Evolutionary conservation across 352 stramenopile genomes (phyloP).

Genomic region (Globisporangium irregulare): DNA sequence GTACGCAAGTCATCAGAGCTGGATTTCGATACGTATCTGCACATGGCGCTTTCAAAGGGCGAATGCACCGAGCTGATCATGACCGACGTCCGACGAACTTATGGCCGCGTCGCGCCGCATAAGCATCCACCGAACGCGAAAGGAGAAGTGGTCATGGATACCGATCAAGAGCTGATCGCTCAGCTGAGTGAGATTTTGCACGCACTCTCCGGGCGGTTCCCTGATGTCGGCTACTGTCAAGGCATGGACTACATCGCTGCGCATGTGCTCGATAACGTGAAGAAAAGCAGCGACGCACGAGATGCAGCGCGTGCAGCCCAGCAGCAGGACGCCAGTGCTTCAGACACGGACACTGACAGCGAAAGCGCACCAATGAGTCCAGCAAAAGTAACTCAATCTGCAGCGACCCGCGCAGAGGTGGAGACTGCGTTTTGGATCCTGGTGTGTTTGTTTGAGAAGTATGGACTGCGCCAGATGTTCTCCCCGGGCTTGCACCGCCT

Average conservation of each 20-base stretch:
- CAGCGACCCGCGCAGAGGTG: conserved; percentile 47
- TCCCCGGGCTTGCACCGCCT: conserved; percentile 63
- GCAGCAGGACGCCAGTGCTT: conserved; percentile 2
- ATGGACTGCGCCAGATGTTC: conserved; percentile 79
- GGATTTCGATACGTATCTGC: conserved; percentile 83
- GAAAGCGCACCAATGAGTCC: conserved; percentile 25
- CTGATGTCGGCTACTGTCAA: conserved; percentile 84
- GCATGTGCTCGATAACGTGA: conserved; percentile 79
- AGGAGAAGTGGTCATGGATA: conserved; percentile 43
- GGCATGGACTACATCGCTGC: conserved; percentile 88
- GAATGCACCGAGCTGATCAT: conserved; percentile 80
- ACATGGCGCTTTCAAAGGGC: conserved; percentile 83
- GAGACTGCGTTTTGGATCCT: conserved; percentile 82
- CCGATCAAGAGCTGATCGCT: conserved; percentile 67
- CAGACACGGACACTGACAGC: conserved; percentile 13
- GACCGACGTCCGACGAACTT: conserved; percentile 82
- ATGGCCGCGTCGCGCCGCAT: conserved; percentile 77
- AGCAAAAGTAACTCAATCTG: conserved; percentile 23
- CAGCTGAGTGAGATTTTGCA: conserved; percentile 83
- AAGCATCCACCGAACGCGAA: conserved; percentile 58
- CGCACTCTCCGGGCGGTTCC: conserved; percentile 71
- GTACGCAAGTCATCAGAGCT: conserved; percentile 51
- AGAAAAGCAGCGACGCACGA: conserved; percentile 55
- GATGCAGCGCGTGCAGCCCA: conserved; percentile 14
- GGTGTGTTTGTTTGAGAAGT: conserved; percentile 77